Evolutionary conservation across 768 basidiomycete genomes (phyloP).

Genomic region (Lepiota brunneoincarnata): DNA sequence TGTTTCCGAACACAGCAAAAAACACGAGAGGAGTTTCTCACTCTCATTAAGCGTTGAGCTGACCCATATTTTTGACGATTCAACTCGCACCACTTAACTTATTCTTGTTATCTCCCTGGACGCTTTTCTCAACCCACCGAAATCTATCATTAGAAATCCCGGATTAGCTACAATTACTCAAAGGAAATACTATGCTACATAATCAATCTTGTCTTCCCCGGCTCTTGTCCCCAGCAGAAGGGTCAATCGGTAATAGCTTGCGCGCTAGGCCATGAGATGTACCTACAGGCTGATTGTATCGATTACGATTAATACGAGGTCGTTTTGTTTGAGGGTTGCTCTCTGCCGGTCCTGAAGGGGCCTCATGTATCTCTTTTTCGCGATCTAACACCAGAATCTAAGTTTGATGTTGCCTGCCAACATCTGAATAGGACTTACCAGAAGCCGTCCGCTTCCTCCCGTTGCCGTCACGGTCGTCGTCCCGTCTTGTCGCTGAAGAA

Average conservation of each 20-base stretch:
- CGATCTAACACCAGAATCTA: constrained; percentile 45
- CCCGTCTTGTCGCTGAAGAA: constrained; percentile 31
- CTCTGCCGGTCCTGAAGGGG: constrained; percentile 27
- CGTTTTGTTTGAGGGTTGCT: constrained; percentile 47
- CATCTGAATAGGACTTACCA: constrained; percentile 41
- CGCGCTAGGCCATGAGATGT: constrained; percentile 44
- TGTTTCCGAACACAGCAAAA: constrained; percentile 99
- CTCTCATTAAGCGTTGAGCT: constrained; percentile 60
- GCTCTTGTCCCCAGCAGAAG: constrained; percentile 54
- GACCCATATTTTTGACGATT: constrained; percentile 20
- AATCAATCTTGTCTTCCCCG: constrained; percentile 55
- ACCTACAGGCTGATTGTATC: constrained; percentile 35
- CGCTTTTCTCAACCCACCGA: constrained; percentile 1
- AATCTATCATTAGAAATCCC: constrained; percentile 14
- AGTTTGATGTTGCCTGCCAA: background rate
- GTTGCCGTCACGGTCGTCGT: constrained; percentile 60
- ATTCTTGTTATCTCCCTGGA: background rate
- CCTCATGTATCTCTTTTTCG: constrained; percentile 51
- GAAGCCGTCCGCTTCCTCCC: constrained; percentile 65
- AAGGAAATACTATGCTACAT: constrained; percentile 18
- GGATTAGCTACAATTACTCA: constrained; percentile 10
- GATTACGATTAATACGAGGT: constrained; percentile 53
- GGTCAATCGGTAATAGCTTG: constrained; percentile 62
- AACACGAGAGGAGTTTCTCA: constrained; percentile 95
- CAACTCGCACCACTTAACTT: constrained; percentile 23